Base-by-base conservation (phyloP, 1,284 basidiomycete genomes). In the Fomitopsis palustris region DNA sequence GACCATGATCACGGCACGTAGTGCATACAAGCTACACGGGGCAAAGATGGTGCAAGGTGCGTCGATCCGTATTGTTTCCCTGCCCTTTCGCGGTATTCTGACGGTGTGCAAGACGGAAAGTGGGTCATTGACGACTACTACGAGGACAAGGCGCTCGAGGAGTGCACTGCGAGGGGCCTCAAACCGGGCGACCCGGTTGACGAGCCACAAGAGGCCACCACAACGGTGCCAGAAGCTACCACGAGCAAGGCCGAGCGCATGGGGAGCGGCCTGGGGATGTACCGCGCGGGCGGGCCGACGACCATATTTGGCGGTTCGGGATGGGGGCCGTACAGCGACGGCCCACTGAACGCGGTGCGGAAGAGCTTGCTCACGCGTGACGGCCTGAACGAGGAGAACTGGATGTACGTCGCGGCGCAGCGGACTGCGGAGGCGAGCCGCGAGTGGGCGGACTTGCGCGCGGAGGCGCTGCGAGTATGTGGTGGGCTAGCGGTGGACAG, bases 121-220 rank as follows among this genome's bases (percentile, higher is more conserved):
- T 94, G 93, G 85, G 88, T 98, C 2, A 83, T 86, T 19, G 96
- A 99, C 70, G 96, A 99, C 76, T 99, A 99, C 75, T 94, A 95
- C 75, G 94, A 97, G 76, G 89, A 88, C 43, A 88, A 88, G 58
- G 85, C 84, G 0, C 80, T 89, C 0, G 85, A 82, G 58, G 88
- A 92, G 56, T 88, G 90, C 65, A 81, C 83, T 4, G 81, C 81
- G 39, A 84, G 85, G 37, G 92, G 91, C 8, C 79, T 90, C 62
- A 86, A 88, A 66, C 80, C 93, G 0, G 88, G 90, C 8, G 87
- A 92, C 45, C 80, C 76, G 10, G 91, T 93, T 2, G 89, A 90
- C 23, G 93, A 95, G 53, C 82, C 91, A 1, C 83, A 86, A n/a
- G 91, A 94, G 59, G 87, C 88, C 5, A 76, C 66, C 67, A 74